phyloP scores from a whole-genome alignment of 805 yeast genomes.

The Yarrowia sp. region DNA sequence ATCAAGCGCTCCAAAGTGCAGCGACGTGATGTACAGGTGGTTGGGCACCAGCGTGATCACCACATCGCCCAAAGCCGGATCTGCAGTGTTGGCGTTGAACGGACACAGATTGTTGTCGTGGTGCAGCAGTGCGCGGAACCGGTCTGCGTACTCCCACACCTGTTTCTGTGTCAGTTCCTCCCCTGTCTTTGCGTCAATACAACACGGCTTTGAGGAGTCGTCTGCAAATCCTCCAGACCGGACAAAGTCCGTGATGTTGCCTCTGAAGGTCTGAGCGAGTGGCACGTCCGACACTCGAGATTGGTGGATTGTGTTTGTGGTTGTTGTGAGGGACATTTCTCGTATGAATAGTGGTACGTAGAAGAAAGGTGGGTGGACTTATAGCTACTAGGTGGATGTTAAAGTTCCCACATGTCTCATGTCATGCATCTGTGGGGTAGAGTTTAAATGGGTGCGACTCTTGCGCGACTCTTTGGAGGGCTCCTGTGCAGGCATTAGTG shows the following conservation, averaged over 20 bases:
- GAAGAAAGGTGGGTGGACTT: no score
- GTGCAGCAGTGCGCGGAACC: background rate
- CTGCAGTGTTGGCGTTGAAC: background rate
- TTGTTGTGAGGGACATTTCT: background rate
- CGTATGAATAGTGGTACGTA: no score
- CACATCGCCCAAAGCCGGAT: slow-evolving; percentile 5
- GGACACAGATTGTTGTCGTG: slow-evolving; percentile 10
- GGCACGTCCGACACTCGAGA: slow-evolving; percentile 3
- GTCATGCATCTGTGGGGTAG: no score
- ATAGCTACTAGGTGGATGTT: no score
- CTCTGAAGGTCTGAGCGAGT: background rate
- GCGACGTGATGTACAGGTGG: slow-evolving; percentile 20
- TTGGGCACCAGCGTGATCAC: slow-evolving; percentile 18
- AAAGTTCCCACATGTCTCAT: no score
- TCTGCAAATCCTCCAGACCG: background rate
- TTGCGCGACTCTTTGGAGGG: no score
- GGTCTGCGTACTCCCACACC: slow-evolving; percentile 15
- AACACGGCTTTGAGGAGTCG: slow-evolving; percentile 12
- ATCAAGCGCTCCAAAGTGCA: slow-evolving; percentile 15
- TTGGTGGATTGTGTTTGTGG: background rate
- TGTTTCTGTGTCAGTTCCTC: slow-evolving; percentile 13
- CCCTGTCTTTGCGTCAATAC: slow-evolving; percentile 15
- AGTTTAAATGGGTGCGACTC: no score
- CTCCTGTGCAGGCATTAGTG: no score
- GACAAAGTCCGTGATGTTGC: slow-evolving; percentile 11